Percentiles rank a stretch among this genome's conserved stretches.
These are phyloP conservation scores for Candida adriatica DNA, from an alignment of 805 yeast genomes.

Conservation along the genomic window DNA sequence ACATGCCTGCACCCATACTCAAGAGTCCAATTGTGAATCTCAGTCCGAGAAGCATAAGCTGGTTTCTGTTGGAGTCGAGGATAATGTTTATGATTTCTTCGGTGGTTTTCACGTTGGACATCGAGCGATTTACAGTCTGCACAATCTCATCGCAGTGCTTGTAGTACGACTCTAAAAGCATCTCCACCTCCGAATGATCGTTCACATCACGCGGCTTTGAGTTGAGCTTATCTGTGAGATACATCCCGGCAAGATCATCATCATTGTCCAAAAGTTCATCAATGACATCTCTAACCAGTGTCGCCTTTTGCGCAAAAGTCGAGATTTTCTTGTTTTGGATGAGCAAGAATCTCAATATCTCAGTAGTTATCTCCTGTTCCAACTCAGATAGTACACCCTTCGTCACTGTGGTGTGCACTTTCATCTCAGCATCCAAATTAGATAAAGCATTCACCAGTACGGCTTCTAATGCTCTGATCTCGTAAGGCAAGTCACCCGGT, in stretches of 20 bases:
- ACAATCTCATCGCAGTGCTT: slow-evolving; percentile 91
- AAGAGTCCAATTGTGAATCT: slow-evolving; percentile 78
- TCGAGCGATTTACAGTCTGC: slow-evolving; percentile 72
- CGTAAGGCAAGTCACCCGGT: slow-evolving; percentile 58
- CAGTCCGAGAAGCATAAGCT: slow-evolving; percentile 81
- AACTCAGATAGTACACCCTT: slow-evolving; percentile 67
- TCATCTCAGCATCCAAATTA: slow-evolving; percentile 79
- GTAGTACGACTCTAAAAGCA: slow-evolving; percentile 84
- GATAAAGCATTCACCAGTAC: slow-evolving; percentile 75
- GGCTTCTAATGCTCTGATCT: slow-evolving; percentile 84
- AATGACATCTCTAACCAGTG: slow-evolving; percentile 72
- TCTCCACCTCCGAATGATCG: slow-evolving; percentile 83
- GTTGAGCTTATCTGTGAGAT: slow-evolving; percentile 54
- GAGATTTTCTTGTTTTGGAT: slow-evolving; percentile 81
- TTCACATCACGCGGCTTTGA: slow-evolving; percentile 43
- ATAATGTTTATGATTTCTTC: slow-evolving; percentile 94
- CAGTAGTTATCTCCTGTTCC: slow-evolving; percentile 76
- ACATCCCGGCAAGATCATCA: slow-evolving; percentile 76
- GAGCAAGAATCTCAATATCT: slow-evolving; percentile 67
- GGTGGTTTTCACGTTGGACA: slow-evolving; percentile 81
- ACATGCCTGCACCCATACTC: slow-evolving; percentile 74
- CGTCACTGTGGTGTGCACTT: slow-evolving; percentile 71
- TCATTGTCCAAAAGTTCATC: slow-evolving; percentile 85
- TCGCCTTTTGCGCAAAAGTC: slow-evolving; percentile 78
- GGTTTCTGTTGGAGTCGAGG: slow-evolving; percentile 89